phyloP scores from a whole-genome alignment of 2,329 filamentous ascomycete species.

The Xylariaceae sp. region DNA sequence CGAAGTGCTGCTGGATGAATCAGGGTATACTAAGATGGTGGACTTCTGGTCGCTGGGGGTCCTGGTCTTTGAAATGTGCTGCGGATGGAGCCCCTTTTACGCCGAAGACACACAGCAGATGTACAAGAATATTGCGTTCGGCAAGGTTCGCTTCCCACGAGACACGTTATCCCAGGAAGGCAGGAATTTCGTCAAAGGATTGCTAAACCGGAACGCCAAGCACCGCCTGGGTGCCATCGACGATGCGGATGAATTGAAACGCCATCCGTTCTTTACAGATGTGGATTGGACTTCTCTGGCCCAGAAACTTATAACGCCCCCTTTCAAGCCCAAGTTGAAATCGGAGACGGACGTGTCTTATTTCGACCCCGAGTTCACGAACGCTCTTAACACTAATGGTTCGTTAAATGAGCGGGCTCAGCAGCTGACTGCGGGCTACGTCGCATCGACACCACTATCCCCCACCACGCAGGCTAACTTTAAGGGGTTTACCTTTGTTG shows the following conservation, averaged over 20 bases:
- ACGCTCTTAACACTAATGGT: slow-evolving; percentile 78
- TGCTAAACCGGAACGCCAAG: slow-evolving; percentile 94
- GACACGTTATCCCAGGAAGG: slow-evolving; percentile 94
- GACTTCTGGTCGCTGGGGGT: slow-evolving; percentile 99
- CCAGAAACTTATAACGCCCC: slow-evolving; percentile 89
- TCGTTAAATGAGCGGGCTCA: slow-evolving; percentile 90
- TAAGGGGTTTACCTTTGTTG: slow-evolving; percentile 98
- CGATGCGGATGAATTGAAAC: slow-evolving; percentile 91
- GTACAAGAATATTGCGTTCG: slow-evolving; percentile 99
- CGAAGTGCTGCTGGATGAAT: slow-evolving; percentile 90
- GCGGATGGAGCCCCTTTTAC: slow-evolving; percentile 98
- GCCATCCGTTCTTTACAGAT: slow-evolving; percentile 89
- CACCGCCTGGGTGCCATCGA: slow-evolving; percentile 86
- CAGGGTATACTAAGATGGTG: slow-evolving; percentile 99
- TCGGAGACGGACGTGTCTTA: slow-evolving; percentile 95
- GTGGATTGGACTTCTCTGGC: slow-evolving; percentile 86
- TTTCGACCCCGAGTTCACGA: slow-evolving; percentile 98
- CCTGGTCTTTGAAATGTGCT: slow-evolving; percentile 99
- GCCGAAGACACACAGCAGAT: slow-evolving; percentile 99
- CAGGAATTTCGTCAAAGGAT: slow-evolving; percentile 94
- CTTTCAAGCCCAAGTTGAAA: slow-evolving; percentile 96
- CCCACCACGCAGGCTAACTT: slow-evolving; percentile 98
- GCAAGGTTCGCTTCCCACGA: slow-evolving; percentile 92
- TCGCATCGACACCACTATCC: slow-evolving; percentile 85
- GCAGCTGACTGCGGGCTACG: slow-evolving; percentile 77